Conservation (phyloP, 148 eudicot species). For the Chenopodium suecicum region DNA sequence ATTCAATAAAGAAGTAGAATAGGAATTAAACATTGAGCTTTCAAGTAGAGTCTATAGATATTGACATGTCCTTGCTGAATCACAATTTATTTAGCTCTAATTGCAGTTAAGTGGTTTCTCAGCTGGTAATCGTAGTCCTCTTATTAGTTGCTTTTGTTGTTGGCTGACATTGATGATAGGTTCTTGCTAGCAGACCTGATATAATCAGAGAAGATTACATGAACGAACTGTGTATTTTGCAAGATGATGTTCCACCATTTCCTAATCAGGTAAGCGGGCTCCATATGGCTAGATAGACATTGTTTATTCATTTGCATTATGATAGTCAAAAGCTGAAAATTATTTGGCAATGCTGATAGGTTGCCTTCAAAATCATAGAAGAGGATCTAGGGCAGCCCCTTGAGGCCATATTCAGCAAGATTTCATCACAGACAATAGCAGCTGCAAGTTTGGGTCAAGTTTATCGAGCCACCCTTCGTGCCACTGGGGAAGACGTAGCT, state of each 20-base stretch:
- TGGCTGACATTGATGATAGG: constrained; percentile 44
- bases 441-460: constrained; percentile 99
- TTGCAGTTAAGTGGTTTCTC: background rate
- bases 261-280: constrained; percentile 69
- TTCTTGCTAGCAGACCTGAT: constrained; percentile 97
- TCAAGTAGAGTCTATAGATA: background rate
- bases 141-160: constrained; percentile 13
- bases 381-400: constrained; percentile 97
- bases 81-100: background rate
- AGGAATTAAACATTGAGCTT: background rate
- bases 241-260: constrained; percentile 97
- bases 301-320: constrained; percentile 1
- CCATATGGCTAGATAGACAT: constrained; percentile 2
- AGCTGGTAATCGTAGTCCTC: constrained; percentile 5
- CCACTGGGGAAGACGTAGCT: constrained; percentile 94
- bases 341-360: constrained; percentile 49
- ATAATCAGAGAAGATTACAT: constrained; percentile 98
- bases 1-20: background rate
- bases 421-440: constrained; percentile 89
- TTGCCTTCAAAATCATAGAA: constrained; percentile 92
- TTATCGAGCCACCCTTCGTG: constrained; percentile 88
- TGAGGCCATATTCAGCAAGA: constrained; percentile 91
- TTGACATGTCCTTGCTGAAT: background rate
- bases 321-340: constrained; percentile 15
- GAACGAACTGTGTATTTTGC: constrained; percentile 99